Base-by-base conservation (phyloP, 1,139 yeast species). In the Hemisphaericaspora xylofermentans region DNA sequence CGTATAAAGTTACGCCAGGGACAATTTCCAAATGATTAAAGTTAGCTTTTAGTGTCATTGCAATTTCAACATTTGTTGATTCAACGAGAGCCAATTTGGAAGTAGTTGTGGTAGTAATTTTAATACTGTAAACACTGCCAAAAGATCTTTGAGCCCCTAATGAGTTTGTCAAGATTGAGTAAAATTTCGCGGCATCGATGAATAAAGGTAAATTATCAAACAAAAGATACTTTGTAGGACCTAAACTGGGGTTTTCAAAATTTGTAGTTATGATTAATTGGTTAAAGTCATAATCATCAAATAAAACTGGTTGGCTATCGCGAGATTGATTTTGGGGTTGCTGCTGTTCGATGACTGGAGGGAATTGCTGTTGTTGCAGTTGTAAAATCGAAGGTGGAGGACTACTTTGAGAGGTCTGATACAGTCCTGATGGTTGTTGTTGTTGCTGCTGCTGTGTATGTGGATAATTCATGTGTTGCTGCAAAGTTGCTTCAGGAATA, bases 1-100 rank as follows among this genome's bases (percentile, higher is more conserved):
- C 82, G 41, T 77, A 71, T 56, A 87, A 75, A 22, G 78, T 71
- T 34, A 73, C 69, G 1, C 95, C 96, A 1, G 91, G 85, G 46
- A 82, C 78, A 31, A 93, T 71, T 57, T 91, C 97, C 51, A 83
- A 80, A 48, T 89, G 95, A 55, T 85, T 86, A 55, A 89, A 76
- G 38, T 74, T 79, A 4, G 86, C 84, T 55, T 83, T 83, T 38
- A 95, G 88, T 35, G 74, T 76, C 73, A 86, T 80, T 10, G 98
- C 95, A 31, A 81, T 69, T 36, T 88, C 96, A 12, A 85, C 66
- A 29, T 74, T 69, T 4, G 77, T 71, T 62, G 88, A 89, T 60
- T 86, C 94, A 25, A 87, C 83, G 48, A 88, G 71, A 0, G 94
- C 94, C 54, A 71, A 51, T 42, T 66, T 66, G 13, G 70, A 63